A percentile compares a stretch with the other conserved stretches of the same genome.
Conservation (phyloP, 2,329 filamentous ascomycete species). For the Eurotiales sp. region DNA sequence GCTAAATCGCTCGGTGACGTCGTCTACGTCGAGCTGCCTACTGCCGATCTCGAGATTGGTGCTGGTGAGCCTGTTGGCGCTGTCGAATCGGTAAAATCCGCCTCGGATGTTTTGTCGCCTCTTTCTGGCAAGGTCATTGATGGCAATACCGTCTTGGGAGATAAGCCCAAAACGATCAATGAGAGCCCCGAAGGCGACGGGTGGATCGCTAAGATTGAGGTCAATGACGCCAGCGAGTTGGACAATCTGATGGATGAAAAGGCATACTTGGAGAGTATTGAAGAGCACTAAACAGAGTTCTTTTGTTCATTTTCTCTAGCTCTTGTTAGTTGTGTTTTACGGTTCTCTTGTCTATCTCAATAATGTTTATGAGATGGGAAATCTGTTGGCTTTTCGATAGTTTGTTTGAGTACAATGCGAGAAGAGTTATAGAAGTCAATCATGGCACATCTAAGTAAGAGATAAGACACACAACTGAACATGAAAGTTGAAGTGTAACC, state of each 20-base stretch:
- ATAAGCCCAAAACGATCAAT: conserved; percentile 85
- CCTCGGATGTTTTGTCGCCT: conserved; percentile 93
- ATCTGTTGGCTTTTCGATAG: not conserved
- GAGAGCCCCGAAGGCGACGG: conserved; percentile 83
- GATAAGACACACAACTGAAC: no score
- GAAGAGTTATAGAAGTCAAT: not conserved
- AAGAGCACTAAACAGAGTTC: conserved; percentile 41
- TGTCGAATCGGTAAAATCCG: conserved; percentile 97
- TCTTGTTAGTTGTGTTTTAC: no score
- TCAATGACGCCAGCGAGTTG: conserved; percentile 66
- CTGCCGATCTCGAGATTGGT: conserved; percentile 62
- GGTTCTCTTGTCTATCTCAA: not conserved
- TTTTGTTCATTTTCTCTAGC: not conserved
- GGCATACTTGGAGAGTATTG: conserved; percentile 70
- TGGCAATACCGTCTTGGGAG: conserved; percentile 71
- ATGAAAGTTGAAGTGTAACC: no score
- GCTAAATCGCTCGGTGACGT: conserved; percentile 91
- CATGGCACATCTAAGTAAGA: no score
- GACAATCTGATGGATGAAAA: conserved; percentile 72
- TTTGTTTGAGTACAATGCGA: not conserved
- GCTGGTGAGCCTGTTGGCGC: conserved; percentile 85
- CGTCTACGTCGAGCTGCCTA: conserved; percentile 92
- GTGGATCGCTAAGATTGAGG: conserved; percentile 87
- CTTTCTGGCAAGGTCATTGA: conserved; percentile 72
- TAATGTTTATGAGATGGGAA: not conserved